Percentiles rank a stretch among this genome's conserved stretches.
Evolutionary conservation across 331 rosid genomes (phyloP).

Genomic region (Phaseolus coccineus): DNA sequence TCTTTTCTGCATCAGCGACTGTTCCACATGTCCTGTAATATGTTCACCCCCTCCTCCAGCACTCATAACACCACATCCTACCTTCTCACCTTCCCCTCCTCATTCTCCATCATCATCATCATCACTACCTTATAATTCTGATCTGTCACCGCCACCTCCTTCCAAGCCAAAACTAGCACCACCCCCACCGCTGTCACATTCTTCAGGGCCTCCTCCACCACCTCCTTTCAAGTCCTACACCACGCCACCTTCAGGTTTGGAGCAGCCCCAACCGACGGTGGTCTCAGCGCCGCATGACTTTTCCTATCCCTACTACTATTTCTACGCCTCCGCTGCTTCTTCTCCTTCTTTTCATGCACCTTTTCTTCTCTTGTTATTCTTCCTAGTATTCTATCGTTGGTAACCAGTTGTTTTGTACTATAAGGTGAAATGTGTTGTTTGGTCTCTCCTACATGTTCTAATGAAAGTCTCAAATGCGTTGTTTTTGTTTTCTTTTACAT

Average conservation of each 20-base stretch:
- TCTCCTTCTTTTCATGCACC: constrained; percentile 43
- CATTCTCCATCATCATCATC: constrained; percentile 38
- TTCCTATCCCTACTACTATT: constrained; percentile 65
- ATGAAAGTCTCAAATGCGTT: neutral
- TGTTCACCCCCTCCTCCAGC: constrained; percentile 76
- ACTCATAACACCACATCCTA: constrained; percentile 36
- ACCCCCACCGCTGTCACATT: constrained; percentile 9
- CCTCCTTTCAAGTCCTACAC: constrained; percentile 54
- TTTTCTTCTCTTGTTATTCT: constrained; percentile 26
- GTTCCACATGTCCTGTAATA: constrained; percentile 71
- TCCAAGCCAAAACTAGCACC: constrained; percentile 31
- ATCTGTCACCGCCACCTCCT: constrained; percentile 43
- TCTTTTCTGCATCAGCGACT: constrained; percentile 68
- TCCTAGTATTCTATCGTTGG: constrained; percentile 44
- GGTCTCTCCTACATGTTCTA: neutral
- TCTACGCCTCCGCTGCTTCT: constrained; percentile 60
- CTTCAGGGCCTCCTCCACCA: constrained; percentile 61
- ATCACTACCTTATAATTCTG: constrained; percentile 19
- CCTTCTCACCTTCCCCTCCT: constrained; percentile 44
- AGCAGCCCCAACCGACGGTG: constrained; percentile 46
- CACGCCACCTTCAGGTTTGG: constrained; percentile 57
- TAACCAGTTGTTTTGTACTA: constrained; percentile 15
- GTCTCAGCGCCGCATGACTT: constrained; percentile 54
- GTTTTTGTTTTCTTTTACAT: neutral
- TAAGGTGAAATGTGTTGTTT: neutral